Evolutionary conservation across 768 basidiomycete genomes (phyloP).

Genomic region (Lentinula sp.): DNA sequence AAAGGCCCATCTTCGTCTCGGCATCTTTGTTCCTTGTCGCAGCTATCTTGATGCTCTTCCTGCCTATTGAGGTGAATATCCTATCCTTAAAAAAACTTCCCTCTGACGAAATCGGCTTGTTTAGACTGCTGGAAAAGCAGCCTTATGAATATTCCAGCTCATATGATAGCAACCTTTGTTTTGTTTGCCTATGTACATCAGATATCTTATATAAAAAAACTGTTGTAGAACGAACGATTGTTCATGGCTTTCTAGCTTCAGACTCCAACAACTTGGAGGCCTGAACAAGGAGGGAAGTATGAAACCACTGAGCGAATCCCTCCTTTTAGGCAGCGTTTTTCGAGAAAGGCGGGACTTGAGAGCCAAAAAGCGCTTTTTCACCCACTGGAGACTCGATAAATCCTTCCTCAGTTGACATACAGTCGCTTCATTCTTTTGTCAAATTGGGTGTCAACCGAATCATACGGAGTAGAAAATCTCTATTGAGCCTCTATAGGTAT

Average conservation of each 20-base stretch:
- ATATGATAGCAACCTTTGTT: too few species aligned
- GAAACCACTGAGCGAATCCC: neutral
- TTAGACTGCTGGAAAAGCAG: conserved; percentile 6
- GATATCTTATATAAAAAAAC: neutral
- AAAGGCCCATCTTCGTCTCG: conserved; percentile 4
- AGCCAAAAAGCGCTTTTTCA: too few species aligned
- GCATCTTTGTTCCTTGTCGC: conserved; percentile 3
- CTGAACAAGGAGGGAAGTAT: neutral
- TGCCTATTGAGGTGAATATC: conserved; percentile 5
- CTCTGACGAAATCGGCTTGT: neutral
- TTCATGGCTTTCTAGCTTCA: neutral
- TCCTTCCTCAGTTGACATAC: too few species aligned
- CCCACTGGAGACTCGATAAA: too few species aligned
- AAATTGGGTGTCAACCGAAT: too few species aligned
- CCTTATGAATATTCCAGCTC: neutral
- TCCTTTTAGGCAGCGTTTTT: too few species aligned
- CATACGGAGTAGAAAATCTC: conserved; percentile 2
- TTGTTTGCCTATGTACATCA: too few species aligned
- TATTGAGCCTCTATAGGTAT: neutral
- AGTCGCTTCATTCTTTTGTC: too few species aligned
- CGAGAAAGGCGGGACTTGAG: too few species aligned
- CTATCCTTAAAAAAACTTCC: neutral
- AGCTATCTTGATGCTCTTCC: neutral
- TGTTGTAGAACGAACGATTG: neutral
- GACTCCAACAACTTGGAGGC: neutral